phyloP scores from a whole-genome alignment of 768 basidiomycete genomes.

The Termitomyces heimii region DNA sequence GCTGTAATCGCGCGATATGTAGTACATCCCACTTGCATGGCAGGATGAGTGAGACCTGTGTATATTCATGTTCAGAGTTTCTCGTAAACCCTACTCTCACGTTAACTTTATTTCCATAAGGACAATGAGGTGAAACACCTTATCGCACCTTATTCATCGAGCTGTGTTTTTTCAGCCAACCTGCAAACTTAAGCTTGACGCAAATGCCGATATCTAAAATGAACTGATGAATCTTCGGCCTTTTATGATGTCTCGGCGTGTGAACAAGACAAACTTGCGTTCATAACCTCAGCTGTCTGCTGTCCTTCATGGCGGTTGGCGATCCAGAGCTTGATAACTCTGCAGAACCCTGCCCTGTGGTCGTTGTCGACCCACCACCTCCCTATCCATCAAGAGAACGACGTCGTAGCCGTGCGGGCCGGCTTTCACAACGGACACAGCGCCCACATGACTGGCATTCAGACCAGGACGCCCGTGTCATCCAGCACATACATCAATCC shows the following conservation, averaged over 20 bases:
- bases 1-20: too few relatives aligned
- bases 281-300: background rate
- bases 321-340: background rate
- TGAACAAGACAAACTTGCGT: background rate
- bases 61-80: background rate
- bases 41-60: too few relatives aligned
- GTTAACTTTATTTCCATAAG: too few relatives aligned
- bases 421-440: conserved; percentile 21
- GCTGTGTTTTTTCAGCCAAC: background rate
- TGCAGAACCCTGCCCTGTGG: background rate
- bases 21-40: too few relatives aligned
- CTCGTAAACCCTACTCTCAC: too few relatives aligned
- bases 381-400: conserved; percentile 56
- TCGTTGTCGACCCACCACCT: conserved; percentile 53
- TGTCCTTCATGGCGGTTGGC: conserved; percentile 2
- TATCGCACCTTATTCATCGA: background rate
- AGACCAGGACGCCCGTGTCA: conserved; percentile 24
- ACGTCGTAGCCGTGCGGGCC: conserved; percentile 25
- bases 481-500: conserved; percentile 15
- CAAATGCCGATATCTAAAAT: background rate
- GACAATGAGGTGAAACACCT: too few relatives aligned
- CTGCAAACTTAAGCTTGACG: background rate
- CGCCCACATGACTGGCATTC: conserved; percentile 27
- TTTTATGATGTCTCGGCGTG: background rate
- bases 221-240: background rate